Evolutionary conservation across 139 green algal species (phyloP).

Genomic region (Volvox reticuliferus): DNA sequence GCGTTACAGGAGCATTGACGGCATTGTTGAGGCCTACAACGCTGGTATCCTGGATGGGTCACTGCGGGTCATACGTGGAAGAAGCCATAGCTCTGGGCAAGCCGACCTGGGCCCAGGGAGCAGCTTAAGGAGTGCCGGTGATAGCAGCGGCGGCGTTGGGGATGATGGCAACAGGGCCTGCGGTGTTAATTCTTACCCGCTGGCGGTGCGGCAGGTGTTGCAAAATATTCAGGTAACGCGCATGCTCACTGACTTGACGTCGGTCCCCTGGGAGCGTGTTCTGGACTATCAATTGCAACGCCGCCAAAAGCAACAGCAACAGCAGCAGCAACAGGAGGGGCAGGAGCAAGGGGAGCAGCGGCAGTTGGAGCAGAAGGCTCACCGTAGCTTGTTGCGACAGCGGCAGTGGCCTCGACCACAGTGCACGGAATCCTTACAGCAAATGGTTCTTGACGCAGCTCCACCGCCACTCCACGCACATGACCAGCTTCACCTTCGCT

Average conservation of each 20-base stretch:
- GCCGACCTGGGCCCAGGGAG: too few relatives aligned
- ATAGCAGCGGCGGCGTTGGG: too few relatives aligned
- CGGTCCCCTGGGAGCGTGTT: background rate
- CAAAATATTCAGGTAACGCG: constrained; percentile 21
- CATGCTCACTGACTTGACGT: background rate
- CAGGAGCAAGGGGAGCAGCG: background rate
- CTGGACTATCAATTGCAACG: background rate
- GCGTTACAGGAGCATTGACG: constrained; percentile 12
- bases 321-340: background rate
- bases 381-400: too few relatives aligned
- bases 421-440: background rate
- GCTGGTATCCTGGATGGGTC: background rate
- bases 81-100: too few relatives aligned
- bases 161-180: too few relatives aligned
- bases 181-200: background rate
- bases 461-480: background rate
- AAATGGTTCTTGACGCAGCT: background rate
- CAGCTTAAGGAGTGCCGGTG: too few relatives aligned
- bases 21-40: background rate
- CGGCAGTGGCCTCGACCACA: too few relatives aligned
- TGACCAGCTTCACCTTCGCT: background rate
- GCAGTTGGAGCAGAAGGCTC: too few relatives aligned
- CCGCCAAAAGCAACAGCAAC: background rate
- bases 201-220: background rate
- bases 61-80: background rate